A percentile compares a stretch with the other conserved stretches of the same genome.
Conservation (phyloP, 768 basidiomycete genomes). For the Lactarius indigo region DNA sequence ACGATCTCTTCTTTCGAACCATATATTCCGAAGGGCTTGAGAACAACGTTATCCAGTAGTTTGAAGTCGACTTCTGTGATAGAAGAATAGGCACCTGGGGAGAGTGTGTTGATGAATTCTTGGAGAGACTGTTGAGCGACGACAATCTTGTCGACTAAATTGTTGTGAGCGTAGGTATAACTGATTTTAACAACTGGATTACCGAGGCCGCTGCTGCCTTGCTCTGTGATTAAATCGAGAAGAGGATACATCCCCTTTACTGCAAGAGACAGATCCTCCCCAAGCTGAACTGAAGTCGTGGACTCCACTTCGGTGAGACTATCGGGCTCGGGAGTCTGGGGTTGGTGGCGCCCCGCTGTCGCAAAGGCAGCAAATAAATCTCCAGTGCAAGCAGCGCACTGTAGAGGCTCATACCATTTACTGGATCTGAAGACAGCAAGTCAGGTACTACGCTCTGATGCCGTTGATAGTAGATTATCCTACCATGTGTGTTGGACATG, state of each 20-base stretch:
- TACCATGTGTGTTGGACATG: too few relatives aligned
- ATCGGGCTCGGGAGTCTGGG: not conserved
- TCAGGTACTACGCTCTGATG: too few relatives aligned
- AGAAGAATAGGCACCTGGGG: not conserved
- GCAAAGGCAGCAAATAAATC: not conserved
- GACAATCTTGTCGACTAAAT: not conserved
- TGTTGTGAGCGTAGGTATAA: not conserved
- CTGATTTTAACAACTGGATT: not conserved
- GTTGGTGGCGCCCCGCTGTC: not conserved
- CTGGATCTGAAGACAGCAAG: too few relatives aligned
- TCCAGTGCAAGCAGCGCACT: not conserved
- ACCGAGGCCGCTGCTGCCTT: not conserved
- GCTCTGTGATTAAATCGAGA: not conserved
- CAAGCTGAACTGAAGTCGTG: not conserved
- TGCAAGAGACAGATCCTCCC: not conserved
- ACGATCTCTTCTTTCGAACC: not conserved
- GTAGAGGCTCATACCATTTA: too few relatives aligned
- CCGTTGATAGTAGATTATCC: too few relatives aligned
- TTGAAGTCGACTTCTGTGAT: not conserved
- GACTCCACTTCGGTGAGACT: not conserved
- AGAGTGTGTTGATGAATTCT: not conserved
- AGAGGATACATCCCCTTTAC: not conserved
- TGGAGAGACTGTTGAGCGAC: not conserved
- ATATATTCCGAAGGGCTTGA: not conserved
- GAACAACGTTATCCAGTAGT: not conserved